These are phyloP conservation scores for Solanum rostratum DNA, from an alignment of 257 asterid species.

Conservation along the genomic window DNA sequence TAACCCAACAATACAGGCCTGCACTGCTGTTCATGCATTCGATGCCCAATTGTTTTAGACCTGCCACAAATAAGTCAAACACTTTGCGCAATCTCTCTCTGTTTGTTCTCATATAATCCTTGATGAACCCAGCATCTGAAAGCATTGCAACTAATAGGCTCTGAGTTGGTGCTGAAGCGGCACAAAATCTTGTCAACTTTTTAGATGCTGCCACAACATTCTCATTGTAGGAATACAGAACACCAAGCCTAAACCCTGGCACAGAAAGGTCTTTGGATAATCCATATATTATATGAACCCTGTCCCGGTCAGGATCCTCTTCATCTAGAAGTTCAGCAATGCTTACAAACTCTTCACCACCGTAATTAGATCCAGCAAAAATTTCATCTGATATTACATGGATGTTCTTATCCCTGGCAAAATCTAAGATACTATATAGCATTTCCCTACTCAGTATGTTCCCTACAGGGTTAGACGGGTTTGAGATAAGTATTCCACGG, in stretches of 20 bases:
- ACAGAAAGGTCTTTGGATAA: constrained; percentile 74
- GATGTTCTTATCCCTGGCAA: constrained; percentile 84
- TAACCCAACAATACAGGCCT: constrained; percentile 87
- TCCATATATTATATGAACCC: constrained; percentile 89
- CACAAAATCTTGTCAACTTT: constrained; percentile 68
- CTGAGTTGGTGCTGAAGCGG: constrained; percentile 86
- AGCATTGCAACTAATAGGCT: constrained; percentile 62
- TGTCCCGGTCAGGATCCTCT: constrained; percentile 60
- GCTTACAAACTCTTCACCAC: constrained; percentile 76
- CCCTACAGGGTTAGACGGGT: constrained; percentile 92
- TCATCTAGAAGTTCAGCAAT: constrained; percentile 73
- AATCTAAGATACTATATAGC: constrained; percentile 50
- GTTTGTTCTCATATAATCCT: constrained; percentile 42
- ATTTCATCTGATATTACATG: constrained; percentile 91
- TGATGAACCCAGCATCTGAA: constrained; percentile 54
- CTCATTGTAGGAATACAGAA: constrained; percentile 64
- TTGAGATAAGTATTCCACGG: constrained; percentile 78
- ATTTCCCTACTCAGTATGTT: constrained; percentile 42
- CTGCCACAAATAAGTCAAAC: constrained; percentile 48
- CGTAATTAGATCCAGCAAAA: constrained; percentile 71
- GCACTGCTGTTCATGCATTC: constrained; percentile 60
- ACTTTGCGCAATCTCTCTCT: constrained; percentile 42
- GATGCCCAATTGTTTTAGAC: constrained; percentile 53
- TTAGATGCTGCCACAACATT: constrained; percentile 72
- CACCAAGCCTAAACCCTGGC: constrained; percentile 94